phyloP scores from a whole-genome alignment of 1,284 basidiomycete species.

The Boletus hoseneyae region DNA sequence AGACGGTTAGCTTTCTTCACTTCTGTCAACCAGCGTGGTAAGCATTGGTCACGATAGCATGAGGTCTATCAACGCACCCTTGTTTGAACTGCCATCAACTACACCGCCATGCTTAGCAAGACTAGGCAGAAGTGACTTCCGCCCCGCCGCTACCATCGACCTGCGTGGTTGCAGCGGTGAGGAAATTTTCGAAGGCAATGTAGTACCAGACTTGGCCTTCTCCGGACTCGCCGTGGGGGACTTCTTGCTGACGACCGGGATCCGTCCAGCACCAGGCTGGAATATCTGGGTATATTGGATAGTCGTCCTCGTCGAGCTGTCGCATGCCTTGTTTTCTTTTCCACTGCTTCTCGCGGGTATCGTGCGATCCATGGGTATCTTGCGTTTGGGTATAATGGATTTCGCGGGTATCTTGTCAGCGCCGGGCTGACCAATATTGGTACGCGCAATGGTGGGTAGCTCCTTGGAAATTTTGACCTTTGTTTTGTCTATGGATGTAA shows the following conservation, averaged over 20 bases:
- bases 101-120: background rate
- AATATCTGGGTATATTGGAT: background rate
- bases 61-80: constrained; percentile 6
- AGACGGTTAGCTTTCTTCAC: background rate
- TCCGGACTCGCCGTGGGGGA: too few relatives aligned
- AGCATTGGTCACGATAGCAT: background rate
- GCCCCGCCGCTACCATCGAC: too few relatives aligned
- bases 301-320: constrained; percentile 4
- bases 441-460: background rate
- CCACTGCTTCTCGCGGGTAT: constrained; percentile 6
- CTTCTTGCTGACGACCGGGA: too few relatives aligned
- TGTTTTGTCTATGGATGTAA: background rate
- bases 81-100: background rate
- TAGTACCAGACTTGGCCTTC: too few relatives aligned
- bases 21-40: background rate
- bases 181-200: too few relatives aligned
- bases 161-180: too few relatives aligned
- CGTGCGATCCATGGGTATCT: constrained; percentile 9
- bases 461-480: constrained; percentile 1
- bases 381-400: background rate
- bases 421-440: background rate
- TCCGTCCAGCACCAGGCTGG: constrained; percentile 6
- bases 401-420: background rate
- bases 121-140: background rate
- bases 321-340: constrained; percentile 21